Evolutionary conservation across 495 filamentous ascomycete genomes (phyloP).

Genomic region (Aspergillus indologenus): DNA sequence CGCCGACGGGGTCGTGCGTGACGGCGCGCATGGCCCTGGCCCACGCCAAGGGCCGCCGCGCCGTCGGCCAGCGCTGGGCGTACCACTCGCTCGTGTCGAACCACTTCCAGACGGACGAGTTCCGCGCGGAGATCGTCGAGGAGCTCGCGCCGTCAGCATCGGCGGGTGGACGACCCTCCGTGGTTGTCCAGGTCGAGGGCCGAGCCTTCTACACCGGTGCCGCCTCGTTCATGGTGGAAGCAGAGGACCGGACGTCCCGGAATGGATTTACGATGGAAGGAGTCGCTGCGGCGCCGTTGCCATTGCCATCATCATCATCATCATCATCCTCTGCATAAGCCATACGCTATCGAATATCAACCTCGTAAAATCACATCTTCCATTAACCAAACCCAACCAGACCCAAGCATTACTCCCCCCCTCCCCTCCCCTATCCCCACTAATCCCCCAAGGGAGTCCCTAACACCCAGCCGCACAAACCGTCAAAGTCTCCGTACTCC

Average conservation of each 20-base stretch:
- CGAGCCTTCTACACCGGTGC: constrained; percentile 19
- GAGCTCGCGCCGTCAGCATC: background rate
- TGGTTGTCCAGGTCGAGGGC: constrained; percentile 16
- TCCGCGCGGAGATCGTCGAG: constrained; percentile 15
- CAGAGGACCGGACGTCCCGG: constrained; percentile 11
- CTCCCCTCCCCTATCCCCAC: background rate
- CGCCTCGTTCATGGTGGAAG: constrained; percentile 15
- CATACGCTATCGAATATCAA: too few species aligned
- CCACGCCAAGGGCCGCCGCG: constrained; percentile 17
- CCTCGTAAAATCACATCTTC: too few species aligned
- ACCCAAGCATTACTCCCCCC: background rate
- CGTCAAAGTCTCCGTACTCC: constrained; percentile 31
- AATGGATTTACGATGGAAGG: constrained; percentile 16
- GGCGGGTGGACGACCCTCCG: background rate
- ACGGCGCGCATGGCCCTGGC: constrained; percentile 21
- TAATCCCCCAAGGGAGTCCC: background rate
- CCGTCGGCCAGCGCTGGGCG: constrained; percentile 19
- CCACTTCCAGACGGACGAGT: constrained; percentile 18
- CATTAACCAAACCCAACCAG: background rate
- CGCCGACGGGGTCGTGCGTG: constrained; percentile 27
- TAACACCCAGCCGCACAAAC: constrained; percentile 34
- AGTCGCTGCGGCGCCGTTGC: background rate
- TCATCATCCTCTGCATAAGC: background rate
- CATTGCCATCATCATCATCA: background rate
- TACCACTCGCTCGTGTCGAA: constrained; percentile 30